Conservation (phyloP, 2,329 filamentous ascomycete genomes). For the Pestalotiopsis fici region DNA sequence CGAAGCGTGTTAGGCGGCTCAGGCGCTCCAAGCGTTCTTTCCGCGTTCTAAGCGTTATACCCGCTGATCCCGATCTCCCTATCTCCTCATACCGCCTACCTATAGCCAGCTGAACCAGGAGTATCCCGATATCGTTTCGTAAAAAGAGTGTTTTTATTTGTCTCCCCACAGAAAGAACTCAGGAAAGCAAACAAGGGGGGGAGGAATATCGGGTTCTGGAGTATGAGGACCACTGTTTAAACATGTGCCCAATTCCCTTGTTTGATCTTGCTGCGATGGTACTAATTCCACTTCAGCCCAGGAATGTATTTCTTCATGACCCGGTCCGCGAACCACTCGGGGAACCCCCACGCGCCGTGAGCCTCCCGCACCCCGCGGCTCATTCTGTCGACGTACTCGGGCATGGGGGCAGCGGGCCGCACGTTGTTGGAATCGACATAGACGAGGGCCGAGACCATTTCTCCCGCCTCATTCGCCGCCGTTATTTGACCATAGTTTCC, state of each 20-base stretch:
- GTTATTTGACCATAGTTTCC: not conserved
- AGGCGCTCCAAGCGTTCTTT: not conserved
- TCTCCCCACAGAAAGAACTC: not conserved
- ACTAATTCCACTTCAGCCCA: not conserved
- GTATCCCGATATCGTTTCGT: not conserved
- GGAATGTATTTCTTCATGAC: constrained; percentile 51
- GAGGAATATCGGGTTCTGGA: too few relatives aligned
- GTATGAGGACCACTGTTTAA: too few relatives aligned
- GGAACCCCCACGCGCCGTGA: constrained; percentile 51
- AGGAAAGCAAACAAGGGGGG: too few relatives aligned
- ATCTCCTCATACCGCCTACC: not conserved
- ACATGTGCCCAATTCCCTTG: too few relatives aligned
- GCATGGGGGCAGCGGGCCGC: constrained; percentile 39
- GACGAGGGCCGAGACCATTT: constrained; percentile 46
- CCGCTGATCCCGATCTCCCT: not conserved
- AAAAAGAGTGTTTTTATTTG: not conserved
- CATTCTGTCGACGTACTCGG: constrained; percentile 66
- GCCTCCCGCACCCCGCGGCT: constrained; percentile 64
- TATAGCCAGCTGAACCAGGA: not conserved
- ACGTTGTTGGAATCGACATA: constrained; percentile 56
- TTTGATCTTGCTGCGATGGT: too few relatives aligned
- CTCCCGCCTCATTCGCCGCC: constrained; percentile 1
- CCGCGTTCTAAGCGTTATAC: not conserved
- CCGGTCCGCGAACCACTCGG: constrained; percentile 52
- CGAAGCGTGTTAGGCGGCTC: too few relatives aligned